Evolutionary conservation across 495 filamentous ascomycete species (phyloP).

Genomic region (Aspergillus coremiiformis): DNA sequence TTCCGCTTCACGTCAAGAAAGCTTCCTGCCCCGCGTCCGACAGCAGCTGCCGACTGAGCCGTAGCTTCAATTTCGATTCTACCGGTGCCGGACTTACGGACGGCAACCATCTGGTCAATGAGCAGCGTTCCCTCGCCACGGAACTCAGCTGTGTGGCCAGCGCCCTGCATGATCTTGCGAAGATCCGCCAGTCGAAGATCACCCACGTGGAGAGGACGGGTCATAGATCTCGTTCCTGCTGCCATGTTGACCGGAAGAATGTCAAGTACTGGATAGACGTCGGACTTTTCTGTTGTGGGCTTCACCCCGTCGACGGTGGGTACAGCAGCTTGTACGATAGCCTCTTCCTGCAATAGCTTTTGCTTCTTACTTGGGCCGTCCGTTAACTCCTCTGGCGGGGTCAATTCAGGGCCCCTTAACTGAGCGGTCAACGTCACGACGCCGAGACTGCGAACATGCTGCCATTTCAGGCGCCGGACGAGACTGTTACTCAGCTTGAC

Average conservation of each 20-base stretch:
- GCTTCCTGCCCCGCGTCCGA: constrained; percentile 41
- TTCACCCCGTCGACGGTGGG: constrained; percentile 15
- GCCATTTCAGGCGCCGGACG: constrained; percentile 82
- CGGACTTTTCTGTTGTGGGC: constrained; percentile 22
- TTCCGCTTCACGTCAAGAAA: constrained; percentile 72
- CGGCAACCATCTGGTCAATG: constrained; percentile 78
- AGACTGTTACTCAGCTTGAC: constrained; percentile 80
- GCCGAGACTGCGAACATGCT: constrained; percentile 80
- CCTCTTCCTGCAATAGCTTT: constrained; percentile 48
- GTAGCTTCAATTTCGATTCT: constrained; percentile 85
- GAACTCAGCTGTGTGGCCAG: constrained; percentile 87
- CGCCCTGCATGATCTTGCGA: constrained; percentile 68
- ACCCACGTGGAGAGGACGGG: constrained; percentile 89
- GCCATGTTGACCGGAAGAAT: constrained; percentile 68
- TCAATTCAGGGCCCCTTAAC: constrained; percentile 33
- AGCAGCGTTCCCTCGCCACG: constrained; percentile 86
- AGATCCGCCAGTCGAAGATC: constrained; percentile 87
- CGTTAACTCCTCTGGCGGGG: constrained; percentile 26
- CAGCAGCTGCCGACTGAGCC: constrained; percentile 35
- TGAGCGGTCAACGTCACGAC: constrained; percentile 81
- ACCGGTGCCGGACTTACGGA: constrained; percentile 80
- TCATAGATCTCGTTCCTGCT: constrained; percentile 65
- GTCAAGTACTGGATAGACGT: constrained; percentile 60
- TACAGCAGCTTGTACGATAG: constrained; percentile 20
- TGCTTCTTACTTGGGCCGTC: constrained; percentile 56